A percentile compares a stretch with the other conserved stretches of the same genome.
These are phyloP conservation scores for Croton setiger DNA, from an alignment of 441 rosid species.

Conservation along the genomic window DNA sequence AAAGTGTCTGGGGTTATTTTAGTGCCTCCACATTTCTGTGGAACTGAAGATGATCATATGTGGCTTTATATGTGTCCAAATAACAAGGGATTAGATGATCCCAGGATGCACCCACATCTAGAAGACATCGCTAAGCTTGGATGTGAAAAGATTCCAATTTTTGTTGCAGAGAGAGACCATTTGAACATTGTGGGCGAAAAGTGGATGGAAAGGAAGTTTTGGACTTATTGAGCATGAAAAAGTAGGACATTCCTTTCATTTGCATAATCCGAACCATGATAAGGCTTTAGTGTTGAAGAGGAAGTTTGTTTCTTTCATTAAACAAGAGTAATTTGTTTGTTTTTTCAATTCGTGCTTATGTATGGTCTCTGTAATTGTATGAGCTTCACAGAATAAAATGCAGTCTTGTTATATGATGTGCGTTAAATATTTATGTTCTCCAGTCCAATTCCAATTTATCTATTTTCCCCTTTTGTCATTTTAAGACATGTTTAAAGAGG, in stretches of 20 bases:
- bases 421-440: no score
- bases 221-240: slow-evolving; percentile 26
- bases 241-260: slow-evolving; percentile 21
- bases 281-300: slow-evolving; percentile 27
- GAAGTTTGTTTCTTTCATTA: slow-evolving; percentile 34
- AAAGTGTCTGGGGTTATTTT: slow-evolving; percentile 26
- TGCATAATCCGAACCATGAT: slow-evolving; percentile 6
- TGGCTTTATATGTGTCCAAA: slow-evolving; percentile 37
- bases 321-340: slow-evolving; percentile 9
- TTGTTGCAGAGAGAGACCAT: slow-evolving; percentile 34
- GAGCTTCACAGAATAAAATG: background rate
- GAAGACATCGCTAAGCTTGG: slow-evolving; percentile 29
- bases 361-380: background rate
- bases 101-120: slow-evolving; percentile 26
- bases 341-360: background rate
- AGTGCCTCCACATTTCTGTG: slow-evolving; percentile 39
- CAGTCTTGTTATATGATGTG: no score
- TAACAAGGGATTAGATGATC: slow-evolving; percentile 30
- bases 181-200: slow-evolving; percentile 29
- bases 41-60: slow-evolving; percentile 35
- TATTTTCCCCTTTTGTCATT: no score
- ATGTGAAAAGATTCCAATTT: slow-evolving; percentile 32
- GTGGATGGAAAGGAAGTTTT: slow-evolving; percentile 31
- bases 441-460: no score
- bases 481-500: no score